These are phyloP conservation scores for Mediolabrus comicus DNA, from an alignment of 108 stramenopile genomes.

Conservation along the genomic window DNA sequence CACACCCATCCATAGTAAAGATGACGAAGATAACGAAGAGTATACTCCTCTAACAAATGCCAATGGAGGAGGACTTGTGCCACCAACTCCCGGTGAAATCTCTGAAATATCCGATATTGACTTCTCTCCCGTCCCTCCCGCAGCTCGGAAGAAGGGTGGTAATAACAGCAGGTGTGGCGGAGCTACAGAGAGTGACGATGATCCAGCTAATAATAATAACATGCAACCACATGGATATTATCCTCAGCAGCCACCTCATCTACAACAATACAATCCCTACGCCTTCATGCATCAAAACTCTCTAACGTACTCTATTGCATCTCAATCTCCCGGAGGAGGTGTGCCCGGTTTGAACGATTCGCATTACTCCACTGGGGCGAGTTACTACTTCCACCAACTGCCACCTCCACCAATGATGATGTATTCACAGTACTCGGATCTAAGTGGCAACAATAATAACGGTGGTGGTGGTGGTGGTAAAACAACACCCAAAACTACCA, in stretches of 20 bases:
- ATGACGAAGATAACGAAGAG: neutral
- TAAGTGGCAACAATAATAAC: too few relatives aligned
- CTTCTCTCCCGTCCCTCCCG: neutral
- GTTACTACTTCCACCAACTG: neutral
- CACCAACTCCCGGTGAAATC: neutral
- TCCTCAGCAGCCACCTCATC: neutral
- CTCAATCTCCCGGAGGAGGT: neutral
- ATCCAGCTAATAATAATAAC: too few relatives aligned
- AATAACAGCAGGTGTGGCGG: neutral
- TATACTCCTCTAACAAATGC: neutral
- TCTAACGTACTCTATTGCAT: neutral
- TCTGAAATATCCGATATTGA: neutral
- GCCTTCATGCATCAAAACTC: neutral
- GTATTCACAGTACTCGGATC: neutral
- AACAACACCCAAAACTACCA: neutral
- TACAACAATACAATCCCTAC: neutral
- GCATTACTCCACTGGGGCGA: neutral
- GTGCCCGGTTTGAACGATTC: neutral
- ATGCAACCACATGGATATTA: neutral
- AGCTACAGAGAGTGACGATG: too few relatives aligned
- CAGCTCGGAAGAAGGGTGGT: neutral
- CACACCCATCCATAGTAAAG: neutral
- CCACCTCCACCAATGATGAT: constrained; percentile 3
- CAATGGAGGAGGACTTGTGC: neutral
- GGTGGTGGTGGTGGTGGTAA: neutral